Evolutionary conservation across 179 eudicot species (phyloP), one percentile per base, ranked within the genome.

Genomic region (Spergularia azorica): DNA sequence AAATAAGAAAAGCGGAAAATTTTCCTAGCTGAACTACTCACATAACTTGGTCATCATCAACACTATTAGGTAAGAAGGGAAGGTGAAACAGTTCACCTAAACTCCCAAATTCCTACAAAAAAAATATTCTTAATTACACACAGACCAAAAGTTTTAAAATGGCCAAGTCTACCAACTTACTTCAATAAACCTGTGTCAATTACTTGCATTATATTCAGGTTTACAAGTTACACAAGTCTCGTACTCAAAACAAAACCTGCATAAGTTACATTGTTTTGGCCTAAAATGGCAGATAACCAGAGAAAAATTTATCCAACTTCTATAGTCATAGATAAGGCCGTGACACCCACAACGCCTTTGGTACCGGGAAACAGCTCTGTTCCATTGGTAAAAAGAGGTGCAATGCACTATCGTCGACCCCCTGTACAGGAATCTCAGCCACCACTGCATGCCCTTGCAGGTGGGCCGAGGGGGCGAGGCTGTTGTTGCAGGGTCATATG

Each of bases 1-100:
- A 46, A 66, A 6, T 43, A 73, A 20, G 5, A 43, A 18, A 61
- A 20, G 32, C 38, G 36, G 46, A 56, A 61, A 51, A 26, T 21
- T 21, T 52, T 79, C 67, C 57, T 71, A 76, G 84, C 71, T 81
- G 71, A 77, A 77, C 84, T 7, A 81, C 66, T 70, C n/a, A 43
- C 48, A 51, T 52, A 36, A 68, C 67, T 21, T 79, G 58, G 51
- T 65, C 51, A 13, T n/a, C 64, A 50, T 14, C 26, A 61, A n/a
- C 57, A 70, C 26, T 77, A 57, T 70, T 81, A 77, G 84, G 84
- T 81, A 55, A 32, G 72, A 26, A 58, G 60, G 21, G 9, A 67
- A 62, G 60, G 71, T 63, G 75, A 67, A 67, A 67, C 68, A 51
- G 84, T 15, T 73, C 60, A 81, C 81, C 84, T 78, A 78, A 81